A percentile compares a stretch with the other conserved stretches of the same genome.
Conservation (phyloP, 202 grass and related monocot genomes). For the Brachypodium distachyon region DNA sequence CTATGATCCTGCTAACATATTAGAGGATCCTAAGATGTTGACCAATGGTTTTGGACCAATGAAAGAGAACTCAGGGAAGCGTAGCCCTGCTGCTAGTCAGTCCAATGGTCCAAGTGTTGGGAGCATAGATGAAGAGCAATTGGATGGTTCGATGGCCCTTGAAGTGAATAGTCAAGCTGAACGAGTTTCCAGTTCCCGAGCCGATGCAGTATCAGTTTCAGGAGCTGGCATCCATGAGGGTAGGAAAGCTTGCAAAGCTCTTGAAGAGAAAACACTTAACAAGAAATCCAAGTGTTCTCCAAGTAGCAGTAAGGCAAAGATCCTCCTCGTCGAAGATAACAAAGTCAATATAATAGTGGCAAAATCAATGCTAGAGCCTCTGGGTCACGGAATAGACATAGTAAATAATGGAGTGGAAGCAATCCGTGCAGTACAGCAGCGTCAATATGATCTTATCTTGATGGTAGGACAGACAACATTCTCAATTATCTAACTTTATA, state of each 20-base stretch:
- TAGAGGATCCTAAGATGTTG: conserved; percentile 12
- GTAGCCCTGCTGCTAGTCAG: conserved; percentile 8
- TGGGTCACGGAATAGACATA: conserved; percentile 60
- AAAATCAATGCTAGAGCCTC: conserved; percentile 83
- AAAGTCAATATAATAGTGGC: conserved; percentile 88
- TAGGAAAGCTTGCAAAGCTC: conserved; percentile 11
- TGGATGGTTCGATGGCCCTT: conserved; percentile 18
- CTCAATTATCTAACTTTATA: neutral
- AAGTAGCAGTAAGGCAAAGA: conserved; percentile 29
- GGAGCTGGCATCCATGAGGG: conserved; percentile 18
- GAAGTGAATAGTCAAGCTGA: conserved; percentile 36
- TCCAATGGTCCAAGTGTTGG: conserved; percentile 35
- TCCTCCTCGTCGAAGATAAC: conserved; percentile 96
- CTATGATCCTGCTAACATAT: conserved; percentile 25
- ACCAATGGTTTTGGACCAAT: conserved; percentile 30
- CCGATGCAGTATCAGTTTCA: conserved; percentile 25
- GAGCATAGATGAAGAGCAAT: conserved; percentile 27
- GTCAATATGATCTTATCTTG: conserved; percentile 75
- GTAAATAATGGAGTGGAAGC: conserved; percentile 88
- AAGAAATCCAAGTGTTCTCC: conserved; percentile 45
- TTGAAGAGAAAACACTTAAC: conserved; percentile 20
- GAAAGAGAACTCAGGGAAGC: conserved; percentile 10
- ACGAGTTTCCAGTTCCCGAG: conserved; percentile 34
- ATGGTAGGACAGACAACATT: conserved; percentile 49
- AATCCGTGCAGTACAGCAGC: conserved; percentile 59